phyloP scores from a whole-genome alignment of 306 rosid species.

The Cyclanthera cordifolia region DNA sequence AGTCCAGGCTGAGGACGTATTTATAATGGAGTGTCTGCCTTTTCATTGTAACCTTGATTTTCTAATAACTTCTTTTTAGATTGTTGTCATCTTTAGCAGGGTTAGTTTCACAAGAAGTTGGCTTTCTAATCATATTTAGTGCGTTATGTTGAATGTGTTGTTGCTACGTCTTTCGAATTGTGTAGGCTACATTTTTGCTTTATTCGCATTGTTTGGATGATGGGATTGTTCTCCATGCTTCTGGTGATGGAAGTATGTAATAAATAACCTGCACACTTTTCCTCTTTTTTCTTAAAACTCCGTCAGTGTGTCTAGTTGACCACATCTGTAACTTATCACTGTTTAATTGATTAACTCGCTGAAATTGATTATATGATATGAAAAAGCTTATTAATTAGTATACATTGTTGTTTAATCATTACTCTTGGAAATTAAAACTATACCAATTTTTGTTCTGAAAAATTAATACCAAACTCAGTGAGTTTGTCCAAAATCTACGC shows the following conservation, averaged over 20 bases:
- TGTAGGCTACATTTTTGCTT: neutral
- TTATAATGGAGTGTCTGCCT: neutral
- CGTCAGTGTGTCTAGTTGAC: neutral
- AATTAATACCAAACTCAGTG: neutral
- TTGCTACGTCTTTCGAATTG: neutral
- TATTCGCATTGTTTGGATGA: neutral
- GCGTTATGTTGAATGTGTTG: neutral
- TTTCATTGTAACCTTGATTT: neutral
- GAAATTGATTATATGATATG: neutral
- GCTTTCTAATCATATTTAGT: neutral
- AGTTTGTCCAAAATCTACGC: conserved; percentile 18
- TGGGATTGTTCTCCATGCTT: neutral
- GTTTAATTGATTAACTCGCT: neutral
- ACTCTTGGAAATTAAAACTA: neutral
- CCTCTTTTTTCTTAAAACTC: neutral
- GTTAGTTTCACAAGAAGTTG: neutral
- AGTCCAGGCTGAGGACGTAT: neutral
- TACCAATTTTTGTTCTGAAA: neutral
- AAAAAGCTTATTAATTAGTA: neutral
- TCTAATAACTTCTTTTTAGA: neutral
- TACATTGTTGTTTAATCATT: conserved; percentile 10
- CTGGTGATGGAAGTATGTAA: neutral
- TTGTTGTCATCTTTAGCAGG: neutral
- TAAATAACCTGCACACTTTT: neutral
- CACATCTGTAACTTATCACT: neutral